phyloP scores from a whole-genome alignment of 305 asterid species.

The Solanum hybrid region DNA sequence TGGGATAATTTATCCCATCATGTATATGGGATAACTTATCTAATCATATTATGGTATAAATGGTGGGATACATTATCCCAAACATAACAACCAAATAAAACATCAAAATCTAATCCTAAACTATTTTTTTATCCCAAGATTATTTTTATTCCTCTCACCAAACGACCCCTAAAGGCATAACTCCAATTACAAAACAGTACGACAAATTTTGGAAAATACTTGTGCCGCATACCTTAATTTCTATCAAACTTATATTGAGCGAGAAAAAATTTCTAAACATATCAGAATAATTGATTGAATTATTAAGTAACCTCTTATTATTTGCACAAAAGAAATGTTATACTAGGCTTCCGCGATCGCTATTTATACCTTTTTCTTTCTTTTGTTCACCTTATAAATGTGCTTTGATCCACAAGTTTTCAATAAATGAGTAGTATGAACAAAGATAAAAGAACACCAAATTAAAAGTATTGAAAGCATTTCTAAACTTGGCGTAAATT shows the following conservation, averaged over 20 bases:
- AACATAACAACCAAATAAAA: no score
- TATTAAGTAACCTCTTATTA: neutral
- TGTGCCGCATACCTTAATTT: neutral
- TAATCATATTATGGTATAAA: no score
- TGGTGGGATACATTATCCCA: no score
- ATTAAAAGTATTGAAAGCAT: neutral
- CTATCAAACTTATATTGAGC: neutral
- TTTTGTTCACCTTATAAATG: neutral
- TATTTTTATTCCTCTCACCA: no score
- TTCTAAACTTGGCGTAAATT: rapidly evolving
- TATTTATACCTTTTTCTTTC: neutral
- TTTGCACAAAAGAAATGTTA: neutral
- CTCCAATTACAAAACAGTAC: neutral
- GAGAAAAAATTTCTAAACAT: no score
- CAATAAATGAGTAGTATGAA: neutral
- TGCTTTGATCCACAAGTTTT: neutral
- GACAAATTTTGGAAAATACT: neutral
- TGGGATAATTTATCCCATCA: no score
- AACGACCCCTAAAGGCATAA: neutral
- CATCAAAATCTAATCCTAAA: no score
- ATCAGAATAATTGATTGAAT: neutral
- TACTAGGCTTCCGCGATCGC: neutral
- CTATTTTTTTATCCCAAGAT: no score
- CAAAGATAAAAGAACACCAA: no score
- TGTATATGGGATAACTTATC: no score